These are phyloP conservation scores for Prunus mume DNA, from an alignment of 306 rosid species.

Conservation along the genomic window DNA sequence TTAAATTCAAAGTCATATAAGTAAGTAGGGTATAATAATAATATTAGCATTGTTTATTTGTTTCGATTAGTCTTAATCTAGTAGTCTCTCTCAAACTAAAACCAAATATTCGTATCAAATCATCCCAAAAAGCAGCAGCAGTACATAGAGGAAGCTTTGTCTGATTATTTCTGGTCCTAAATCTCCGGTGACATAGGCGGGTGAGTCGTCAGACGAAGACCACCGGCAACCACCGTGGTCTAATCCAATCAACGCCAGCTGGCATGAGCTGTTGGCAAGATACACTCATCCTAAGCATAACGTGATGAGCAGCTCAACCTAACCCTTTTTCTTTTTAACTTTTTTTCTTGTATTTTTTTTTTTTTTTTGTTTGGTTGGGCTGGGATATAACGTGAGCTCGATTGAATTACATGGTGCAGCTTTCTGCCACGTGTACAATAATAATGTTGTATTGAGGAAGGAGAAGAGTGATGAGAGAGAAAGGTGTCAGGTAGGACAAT, in stretches of 20 bases:
- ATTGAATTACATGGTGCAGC: background rate
- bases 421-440: background rate
- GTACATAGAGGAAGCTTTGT: background rate
- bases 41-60: no score
- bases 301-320: conserved; percentile 9
- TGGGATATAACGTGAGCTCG: background rate
- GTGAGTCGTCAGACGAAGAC: background rate
- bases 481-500: no score
- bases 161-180: background rate
- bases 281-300: background rate
- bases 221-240: background rate
- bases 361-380: background rate
- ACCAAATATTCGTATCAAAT: no score
- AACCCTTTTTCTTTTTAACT: no score
- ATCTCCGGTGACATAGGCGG: conserved; percentile 1
- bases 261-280: background rate
- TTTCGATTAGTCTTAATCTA: no score
- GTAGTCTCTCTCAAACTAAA: no score
- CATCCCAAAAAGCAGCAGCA: background rate
- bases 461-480: background rate
- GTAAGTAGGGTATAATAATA: no score
- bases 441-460: background rate
- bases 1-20: no score
- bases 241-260: background rate
- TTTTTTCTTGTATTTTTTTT: no score